Percentiles rank a stretch among this genome's conserved stretches.
Conservation (phyloP, 306 rosid species). For the Dalbergia cultrata region DNA sequence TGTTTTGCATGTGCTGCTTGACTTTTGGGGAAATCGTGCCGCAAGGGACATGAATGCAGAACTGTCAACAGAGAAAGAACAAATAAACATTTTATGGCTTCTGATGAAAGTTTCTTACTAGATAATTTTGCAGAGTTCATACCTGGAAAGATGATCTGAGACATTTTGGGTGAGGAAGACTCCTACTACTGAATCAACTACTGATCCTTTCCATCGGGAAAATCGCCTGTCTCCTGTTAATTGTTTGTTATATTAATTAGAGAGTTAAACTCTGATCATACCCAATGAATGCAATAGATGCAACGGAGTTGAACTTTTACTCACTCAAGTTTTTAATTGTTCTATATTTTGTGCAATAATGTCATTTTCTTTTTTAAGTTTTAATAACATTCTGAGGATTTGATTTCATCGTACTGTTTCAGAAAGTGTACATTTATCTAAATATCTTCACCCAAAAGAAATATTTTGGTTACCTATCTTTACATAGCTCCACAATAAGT, state of each 20-base stretch:
- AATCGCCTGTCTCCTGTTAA: conserved; percentile 96
- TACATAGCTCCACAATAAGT: not conserved
- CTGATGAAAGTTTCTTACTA: conserved; percentile 9
- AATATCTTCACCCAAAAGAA: conserved; percentile 13
- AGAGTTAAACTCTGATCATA: conserved; percentile 16
- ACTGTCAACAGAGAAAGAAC: conserved; percentile 62
- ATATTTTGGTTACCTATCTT: not conserved
- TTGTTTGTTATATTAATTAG: conserved; percentile 41
- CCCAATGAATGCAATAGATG: conserved; percentile 4
- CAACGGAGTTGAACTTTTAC: conserved; percentile 14
- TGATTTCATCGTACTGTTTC: conserved; percentile 12
- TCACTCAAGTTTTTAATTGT: not conserved
- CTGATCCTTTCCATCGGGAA: conserved; percentile 98
- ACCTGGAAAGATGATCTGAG: conserved; percentile 99
- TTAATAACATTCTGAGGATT: not conserved
- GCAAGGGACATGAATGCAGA: conserved; percentile 98
- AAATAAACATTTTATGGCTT: conserved; percentile 37
- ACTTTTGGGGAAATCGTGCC: conserved; percentile 75
- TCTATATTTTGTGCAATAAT: conserved; percentile 19
- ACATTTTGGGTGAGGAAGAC: conserved; percentile 99
- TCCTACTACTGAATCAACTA: conserved; percentile 96
- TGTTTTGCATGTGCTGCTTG: conserved; percentile 45
- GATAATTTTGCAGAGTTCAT: conserved; percentile 29
- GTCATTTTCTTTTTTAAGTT: not conserved
- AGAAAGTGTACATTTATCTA: not conserved